Conservation (phyloP, 257 asterid genomes). For the Oldenlandia corymbosa region DNA sequence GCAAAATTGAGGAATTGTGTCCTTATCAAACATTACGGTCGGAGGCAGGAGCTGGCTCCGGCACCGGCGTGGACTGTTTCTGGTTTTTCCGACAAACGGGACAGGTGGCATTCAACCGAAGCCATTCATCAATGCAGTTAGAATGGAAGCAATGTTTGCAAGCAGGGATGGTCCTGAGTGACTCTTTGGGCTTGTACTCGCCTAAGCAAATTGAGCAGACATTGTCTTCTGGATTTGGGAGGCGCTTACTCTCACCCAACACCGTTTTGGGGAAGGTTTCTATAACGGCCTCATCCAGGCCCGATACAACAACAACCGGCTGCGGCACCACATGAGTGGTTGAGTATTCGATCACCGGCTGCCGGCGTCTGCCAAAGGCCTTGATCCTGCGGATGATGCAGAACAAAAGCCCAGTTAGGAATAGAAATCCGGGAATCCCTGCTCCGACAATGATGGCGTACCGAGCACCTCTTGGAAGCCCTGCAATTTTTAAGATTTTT, state of each 20-base stretch:
- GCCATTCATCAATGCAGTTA: conserved; percentile 56
- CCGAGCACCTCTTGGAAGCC: conserved; percentile 34
- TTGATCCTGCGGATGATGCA: conserved; percentile 23
- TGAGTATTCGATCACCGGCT: conserved; percentile 28
- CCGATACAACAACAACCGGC: conserved; percentile 14
- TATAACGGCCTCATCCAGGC: conserved; percentile 39
- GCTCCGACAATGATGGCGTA: conserved; percentile 38
- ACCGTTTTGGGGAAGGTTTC: conserved; percentile 47
- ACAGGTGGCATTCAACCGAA: conserved; percentile 40
- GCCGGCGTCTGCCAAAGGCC: conserved; percentile 13
- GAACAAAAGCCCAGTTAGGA: conserved; percentile 29
- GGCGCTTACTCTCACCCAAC: conserved; percentile 46
- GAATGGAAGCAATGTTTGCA: conserved; percentile 54
- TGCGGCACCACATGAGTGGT: conserved; percentile 17
- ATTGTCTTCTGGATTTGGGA: conserved; percentile 39
- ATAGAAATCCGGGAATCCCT: conserved; percentile 41
- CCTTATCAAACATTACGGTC: background rate
- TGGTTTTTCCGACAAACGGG: conserved; percentile 50
- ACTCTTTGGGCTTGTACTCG: conserved; percentile 45
- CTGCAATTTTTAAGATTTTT: conserved; percentile 16
- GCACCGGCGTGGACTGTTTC: conserved; percentile 9
- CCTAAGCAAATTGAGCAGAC: conserved; percentile 42
- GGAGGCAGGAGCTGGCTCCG: background rate
- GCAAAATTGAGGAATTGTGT: background rate
- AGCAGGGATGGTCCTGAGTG: conserved; percentile 44